These are phyloP conservation scores for Solanum medicagineum DNA, from an alignment of 257 asterid genomes.

Conservation along the genomic window DNA sequence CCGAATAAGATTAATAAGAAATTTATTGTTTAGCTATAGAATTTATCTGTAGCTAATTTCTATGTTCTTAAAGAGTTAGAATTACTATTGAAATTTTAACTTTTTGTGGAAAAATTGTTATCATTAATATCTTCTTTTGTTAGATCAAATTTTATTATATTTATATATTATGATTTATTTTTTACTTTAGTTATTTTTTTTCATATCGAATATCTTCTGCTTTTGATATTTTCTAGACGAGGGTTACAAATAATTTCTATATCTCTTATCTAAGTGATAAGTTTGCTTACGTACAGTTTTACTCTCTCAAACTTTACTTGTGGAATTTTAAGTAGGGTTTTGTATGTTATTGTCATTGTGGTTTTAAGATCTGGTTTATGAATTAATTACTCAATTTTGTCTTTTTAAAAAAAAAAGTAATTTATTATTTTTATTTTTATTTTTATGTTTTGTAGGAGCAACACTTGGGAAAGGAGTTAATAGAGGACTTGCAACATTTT, in stretches of 20 bases:
- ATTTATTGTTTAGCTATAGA: not conserved
- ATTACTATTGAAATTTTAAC: not conserved
- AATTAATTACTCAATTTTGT: not conserved
- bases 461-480: slow-evolving; percentile 69
- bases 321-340: too few relatives aligned
- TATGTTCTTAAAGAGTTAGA: not conserved
- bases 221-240: too few relatives aligned
- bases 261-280: too few relatives aligned
- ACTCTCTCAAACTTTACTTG: too few relatives aligned
- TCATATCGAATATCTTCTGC: too few relatives aligned
- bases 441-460: slow-evolving; percentile 31
- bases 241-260: too few relatives aligned
- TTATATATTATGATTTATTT: too few relatives aligned
- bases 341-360: too few relatives aligned
- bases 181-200: too few relatives aligned
- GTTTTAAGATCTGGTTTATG: too few relatives aligned
- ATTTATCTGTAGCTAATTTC: not conserved
- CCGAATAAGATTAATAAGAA: not conserved
- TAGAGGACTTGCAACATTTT: slow-evolving; percentile 63
- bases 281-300: too few relatives aligned
- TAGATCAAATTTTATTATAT: not conserved
- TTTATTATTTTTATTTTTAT: not conserved
- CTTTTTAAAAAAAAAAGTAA: too few relatives aligned
- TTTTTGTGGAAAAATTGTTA: not conserved
- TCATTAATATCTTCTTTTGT: not conserved